A percentile compares a stretch with the other conserved stretches of the same genome.
These are phyloP conservation scores for Gracilaria caudata DNA, from an alignment of 23 red algal species.

Conservation along the genomic window DNA sequence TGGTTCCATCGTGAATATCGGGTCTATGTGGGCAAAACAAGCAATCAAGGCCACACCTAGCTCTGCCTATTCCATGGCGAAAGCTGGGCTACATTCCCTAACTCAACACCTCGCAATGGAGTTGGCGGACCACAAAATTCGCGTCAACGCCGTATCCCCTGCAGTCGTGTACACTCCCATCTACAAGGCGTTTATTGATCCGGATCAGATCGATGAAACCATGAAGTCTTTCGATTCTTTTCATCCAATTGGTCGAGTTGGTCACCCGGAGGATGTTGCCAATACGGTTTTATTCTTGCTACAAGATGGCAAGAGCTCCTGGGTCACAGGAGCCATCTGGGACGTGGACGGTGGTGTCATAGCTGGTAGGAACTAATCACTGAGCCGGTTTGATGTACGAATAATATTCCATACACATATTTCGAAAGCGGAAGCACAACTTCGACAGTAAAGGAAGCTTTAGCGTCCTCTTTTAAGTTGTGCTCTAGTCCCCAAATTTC, in stretches of 20 bases:
- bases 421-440: too few species aligned
- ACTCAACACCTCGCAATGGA: conserved; percentile 61
- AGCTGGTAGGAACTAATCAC: conserved; percentile 4
- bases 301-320: conserved; percentile 40
- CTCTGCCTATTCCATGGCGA: conserved; percentile 60
- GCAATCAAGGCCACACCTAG: conserved; percentile 53
- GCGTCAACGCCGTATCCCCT: conserved; percentile 77
- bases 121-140: conserved; percentile 61
- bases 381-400: too few species aligned
- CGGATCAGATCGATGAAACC: conserved; percentile 29
- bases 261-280: conserved; percentile 49
- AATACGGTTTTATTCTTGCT: conserved; percentile 59
- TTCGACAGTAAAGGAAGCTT: too few species aligned
- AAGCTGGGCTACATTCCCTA: conserved; percentile 57
- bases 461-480: too few species aligned
- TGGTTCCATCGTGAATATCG: conserved; percentile 71
- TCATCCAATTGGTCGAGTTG: conserved; percentile 49
- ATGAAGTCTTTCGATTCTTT: conserved; percentile 49
- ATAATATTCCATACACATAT: too few species aligned
- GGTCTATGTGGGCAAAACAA: conserved; percentile 68
- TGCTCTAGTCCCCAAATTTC: too few species aligned
- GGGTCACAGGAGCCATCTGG: conserved; percentile 58
- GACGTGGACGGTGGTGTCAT: conserved; percentile 51
- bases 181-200: conserved; percentile 27
- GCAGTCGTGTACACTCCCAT: conserved; percentile 69